Base-by-base conservation (phyloP, 805 yeast species). In the Candida krabiensis region DNA sequence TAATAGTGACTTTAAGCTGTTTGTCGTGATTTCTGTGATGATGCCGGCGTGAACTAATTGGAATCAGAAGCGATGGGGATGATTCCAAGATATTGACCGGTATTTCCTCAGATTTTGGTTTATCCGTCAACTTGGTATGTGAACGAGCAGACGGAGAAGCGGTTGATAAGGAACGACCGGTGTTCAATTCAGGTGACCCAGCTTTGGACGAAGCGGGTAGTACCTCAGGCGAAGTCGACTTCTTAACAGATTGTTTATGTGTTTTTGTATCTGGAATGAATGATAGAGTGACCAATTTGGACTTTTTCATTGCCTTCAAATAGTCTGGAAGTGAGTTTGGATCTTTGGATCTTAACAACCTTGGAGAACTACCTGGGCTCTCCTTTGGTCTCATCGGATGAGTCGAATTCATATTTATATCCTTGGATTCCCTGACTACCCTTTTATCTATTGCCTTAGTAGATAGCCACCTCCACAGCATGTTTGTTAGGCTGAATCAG, bases 231-330 rank as follows among this genome's bases (percentile, higher is more conserved):
- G 24, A 21, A 11, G 9, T 21, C 9, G 24, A 21, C 7, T 21
- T 9, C 14, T 33, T 38, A 28, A 25, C 21, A 19, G 35, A 30
- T 18, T 19, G 27, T 14, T 24, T 22, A 19, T 31, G 15, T 19
- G 22, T 19, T 37, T 39, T 13, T 13, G 28, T 15, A 23, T 41
- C 37, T 4, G 56, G 56, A 13, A 53, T 50, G 36, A 42, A 49
- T 3, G 58, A 53, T 9, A 51, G 41, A 4, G 56, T 53, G 18
- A 53, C 56, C 15, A 53, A 36, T 25, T 51, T 53, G 5, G 56
- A 41, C 15, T 33, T 48, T 29, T 53, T 51, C 17, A 53, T 33
- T 27, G 44, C 50, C 21, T 44, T 46, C n/a, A 53, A 34, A 23
- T 49, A 47, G 8, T 43, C 49, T 4, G 57, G 57, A 23, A 50